Percentiles rank a stretch among this genome's conserved stretches.
These are phyloP conservation scores for Candida dajiaensis DNA, from an alignment of 805 yeast species.

Conservation along the genomic window DNA sequence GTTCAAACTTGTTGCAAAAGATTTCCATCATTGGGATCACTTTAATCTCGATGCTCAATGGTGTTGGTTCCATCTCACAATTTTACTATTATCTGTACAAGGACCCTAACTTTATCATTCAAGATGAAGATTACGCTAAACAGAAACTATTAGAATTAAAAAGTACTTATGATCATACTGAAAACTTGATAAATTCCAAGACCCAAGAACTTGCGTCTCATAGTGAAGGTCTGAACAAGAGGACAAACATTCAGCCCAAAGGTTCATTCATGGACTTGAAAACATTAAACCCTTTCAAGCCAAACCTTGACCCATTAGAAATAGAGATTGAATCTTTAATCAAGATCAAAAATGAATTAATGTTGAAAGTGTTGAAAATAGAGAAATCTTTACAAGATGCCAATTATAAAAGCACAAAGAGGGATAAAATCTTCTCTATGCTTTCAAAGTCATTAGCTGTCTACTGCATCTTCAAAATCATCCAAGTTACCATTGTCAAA, in stretches of 20 bases:
- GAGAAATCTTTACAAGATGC: slow-evolving; percentile 6
- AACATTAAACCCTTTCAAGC: slow-evolving; percentile 6
- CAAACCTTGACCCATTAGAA: slow-evolving; percentile 5
- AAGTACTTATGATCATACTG: slow-evolving; percentile 15
- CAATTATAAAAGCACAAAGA: background rate
- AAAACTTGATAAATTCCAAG: slow-evolving; percentile 14
- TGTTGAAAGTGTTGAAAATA: slow-evolving; percentile 12
- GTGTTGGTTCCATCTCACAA: slow-evolving; percentile 24
- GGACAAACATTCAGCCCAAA: slow-evolving; percentile 16
- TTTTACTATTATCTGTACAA: slow-evolving; percentile 20
- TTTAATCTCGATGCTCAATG: slow-evolving; percentile 21
- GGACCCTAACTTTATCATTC: slow-evolving; percentile 2
- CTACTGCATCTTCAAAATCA: slow-evolving; percentile 32
- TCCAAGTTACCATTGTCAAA: slow-evolving; percentile 25
- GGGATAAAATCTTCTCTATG: slow-evolving; percentile 1
- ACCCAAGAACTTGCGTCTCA: slow-evolving; percentile 8
- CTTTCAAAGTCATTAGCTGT: slow-evolving; percentile 19
- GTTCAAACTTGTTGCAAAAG: slow-evolving; percentile 14
- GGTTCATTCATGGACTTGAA: slow-evolving; percentile 19
- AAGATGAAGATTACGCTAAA: slow-evolving; percentile 2
- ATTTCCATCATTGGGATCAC: slow-evolving; percentile 23
- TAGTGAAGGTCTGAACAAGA: slow-evolving; percentile 7
- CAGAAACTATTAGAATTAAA: slow-evolving; percentile 10
- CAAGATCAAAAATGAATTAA: slow-evolving; percentile 21
- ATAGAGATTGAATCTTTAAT: slow-evolving; percentile 18